Conservation (phyloP, 768 basidiomycete genomes). For the Mycena latifolia region DNA sequence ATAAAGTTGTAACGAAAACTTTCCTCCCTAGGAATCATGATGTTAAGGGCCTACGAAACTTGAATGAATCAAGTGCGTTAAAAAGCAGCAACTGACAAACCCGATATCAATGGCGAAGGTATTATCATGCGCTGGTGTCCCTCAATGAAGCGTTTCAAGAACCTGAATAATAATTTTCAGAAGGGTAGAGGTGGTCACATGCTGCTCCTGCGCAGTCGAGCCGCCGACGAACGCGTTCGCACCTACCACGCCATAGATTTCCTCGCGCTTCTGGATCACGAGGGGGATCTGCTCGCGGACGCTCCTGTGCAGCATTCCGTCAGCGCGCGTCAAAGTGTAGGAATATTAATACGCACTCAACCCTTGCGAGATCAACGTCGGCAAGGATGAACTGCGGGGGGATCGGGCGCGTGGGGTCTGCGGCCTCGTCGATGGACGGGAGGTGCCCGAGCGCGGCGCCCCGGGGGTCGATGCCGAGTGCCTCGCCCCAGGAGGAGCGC, state of each 20-base stretch:
- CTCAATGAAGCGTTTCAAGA: slow-evolving; percentile 66
- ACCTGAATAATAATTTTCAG: slow-evolving; percentile 53
- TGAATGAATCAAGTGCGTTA: no score
- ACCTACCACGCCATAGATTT: slow-evolving; percentile 33
- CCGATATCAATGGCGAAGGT: slow-evolving; percentile 66
- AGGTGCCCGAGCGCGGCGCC: slow-evolving; percentile 33
- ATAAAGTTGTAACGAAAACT: not conserved
- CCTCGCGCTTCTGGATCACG: slow-evolving; percentile 35
- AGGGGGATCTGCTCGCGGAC: slow-evolving; percentile 36
- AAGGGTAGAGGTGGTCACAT: not conserved
- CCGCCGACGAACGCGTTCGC: not conserved
- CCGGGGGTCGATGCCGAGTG: slow-evolving; percentile 36
- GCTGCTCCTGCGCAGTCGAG: not conserved
- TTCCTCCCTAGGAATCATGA: slow-evolving; percentile 64
- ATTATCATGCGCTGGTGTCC: slow-evolving; percentile 70
- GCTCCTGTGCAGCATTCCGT: slow-evolving; percentile 10
- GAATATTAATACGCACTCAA: slow-evolving; percentile 19
- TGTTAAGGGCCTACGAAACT: slow-evolving; percentile 72
- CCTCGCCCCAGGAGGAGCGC: slow-evolving; percentile 36
- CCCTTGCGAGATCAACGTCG: slow-evolving; percentile 29
- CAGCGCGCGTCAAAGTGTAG: not conserved
- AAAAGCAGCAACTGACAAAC: no score
- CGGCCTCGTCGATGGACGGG: slow-evolving; percentile 34
- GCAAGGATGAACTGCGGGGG: slow-evolving; percentile 33
- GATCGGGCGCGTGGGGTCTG: slow-evolving; percentile 29